Evolutionary conservation across 192 early-diverging fungal genomes (phyloP).

Genomic region (Rhizophagus prolifer): DNA sequence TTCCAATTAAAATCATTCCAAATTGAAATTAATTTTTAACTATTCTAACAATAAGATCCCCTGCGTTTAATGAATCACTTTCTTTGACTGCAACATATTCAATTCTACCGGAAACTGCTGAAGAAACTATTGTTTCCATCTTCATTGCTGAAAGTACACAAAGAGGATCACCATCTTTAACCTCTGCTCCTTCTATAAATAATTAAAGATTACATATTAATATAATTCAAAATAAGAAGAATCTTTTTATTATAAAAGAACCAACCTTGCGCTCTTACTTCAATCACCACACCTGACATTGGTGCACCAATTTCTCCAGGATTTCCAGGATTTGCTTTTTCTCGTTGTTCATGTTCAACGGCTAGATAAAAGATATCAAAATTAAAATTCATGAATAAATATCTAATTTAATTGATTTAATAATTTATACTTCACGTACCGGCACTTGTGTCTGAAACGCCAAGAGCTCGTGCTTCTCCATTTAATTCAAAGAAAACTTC

Average conservation of each 20-base stretch:
- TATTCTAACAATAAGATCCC: slow-evolving; percentile 80
- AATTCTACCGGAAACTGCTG: slow-evolving; percentile 75
- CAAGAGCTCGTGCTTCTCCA: slow-evolving; percentile 88
- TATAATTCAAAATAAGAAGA: background rate
- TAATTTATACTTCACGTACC: slow-evolving; percentile 30
- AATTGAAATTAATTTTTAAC: slow-evolving; percentile 39
- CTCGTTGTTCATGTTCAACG: slow-evolving; percentile 63
- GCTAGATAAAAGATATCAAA: slow-evolving; percentile 31
- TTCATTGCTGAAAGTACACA: slow-evolving; percentile 97
- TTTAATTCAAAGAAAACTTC: slow-evolving; percentile 98
- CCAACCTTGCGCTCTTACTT: slow-evolving; percentile 72
- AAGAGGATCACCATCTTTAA: slow-evolving; percentile 90
- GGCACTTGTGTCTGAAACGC: slow-evolving; percentile 63
- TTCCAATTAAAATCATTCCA: background rate
- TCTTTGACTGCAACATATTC: slow-evolving; percentile 68
- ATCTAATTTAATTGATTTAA: background rate
- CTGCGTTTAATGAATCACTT: slow-evolving; percentile 77
- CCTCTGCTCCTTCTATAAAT: slow-evolving; percentile 57
- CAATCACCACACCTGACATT: slow-evolving; percentile 96
- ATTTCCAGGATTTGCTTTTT: slow-evolving; percentile 72
- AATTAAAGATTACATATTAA: background rate
- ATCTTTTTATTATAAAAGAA: background rate
- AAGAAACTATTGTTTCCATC: slow-evolving; percentile 92
- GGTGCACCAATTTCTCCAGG: slow-evolving; percentile 88
- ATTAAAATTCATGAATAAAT: background rate